Conservation (phyloP, 257 asterid genomes). For the Solanum piurae region DNA sequence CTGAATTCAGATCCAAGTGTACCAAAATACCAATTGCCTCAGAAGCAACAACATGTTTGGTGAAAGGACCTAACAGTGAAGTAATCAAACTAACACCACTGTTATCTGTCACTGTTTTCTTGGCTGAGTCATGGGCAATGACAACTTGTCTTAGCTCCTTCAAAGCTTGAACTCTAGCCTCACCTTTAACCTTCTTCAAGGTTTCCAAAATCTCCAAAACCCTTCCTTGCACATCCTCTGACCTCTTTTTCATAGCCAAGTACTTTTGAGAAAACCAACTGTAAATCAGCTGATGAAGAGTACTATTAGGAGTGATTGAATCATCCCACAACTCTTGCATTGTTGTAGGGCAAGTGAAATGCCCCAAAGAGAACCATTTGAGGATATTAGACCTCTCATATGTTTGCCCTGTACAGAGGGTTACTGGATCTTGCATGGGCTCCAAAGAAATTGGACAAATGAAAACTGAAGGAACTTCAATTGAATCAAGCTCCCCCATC, state of each 20-base stretch:
- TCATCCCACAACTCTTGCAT: constrained; percentile 78
- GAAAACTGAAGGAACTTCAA: constrained; percentile 31
- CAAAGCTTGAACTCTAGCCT: constrained; percentile 44
- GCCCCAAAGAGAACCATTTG: constrained; percentile 52
- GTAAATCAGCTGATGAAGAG: constrained; percentile 43
- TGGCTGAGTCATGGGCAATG: constrained; percentile 33
- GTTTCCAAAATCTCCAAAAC: constrained; percentile 54
- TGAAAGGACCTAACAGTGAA: constrained; percentile 53
- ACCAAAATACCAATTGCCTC: constrained; percentile 56
- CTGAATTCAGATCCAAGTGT: constrained; percentile 38
- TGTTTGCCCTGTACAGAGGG: constrained; percentile 83
- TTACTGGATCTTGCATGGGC: constrained; percentile 73
- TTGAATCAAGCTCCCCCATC: constrained; percentile 19
- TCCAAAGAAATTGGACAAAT: constrained; percentile 74
- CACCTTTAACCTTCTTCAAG: constrained; percentile 62
- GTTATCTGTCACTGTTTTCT: constrained; percentile 42
- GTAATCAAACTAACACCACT: constrained; percentile 43
- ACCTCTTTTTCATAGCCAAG: constrained; percentile 63
- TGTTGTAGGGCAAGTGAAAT: constrained; percentile 61
- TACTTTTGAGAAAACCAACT: constrained; percentile 78
- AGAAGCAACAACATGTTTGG: constrained; percentile 61
- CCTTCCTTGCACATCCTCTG: constrained; percentile 71
- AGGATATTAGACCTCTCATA: constrained; percentile 60
- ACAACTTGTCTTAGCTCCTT: constrained; percentile 48
- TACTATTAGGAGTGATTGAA: constrained; percentile 56